phyloP scores from a whole-genome alignment of 1,284 basidiomycete genomes.

The Mycena sp. region DNA sequence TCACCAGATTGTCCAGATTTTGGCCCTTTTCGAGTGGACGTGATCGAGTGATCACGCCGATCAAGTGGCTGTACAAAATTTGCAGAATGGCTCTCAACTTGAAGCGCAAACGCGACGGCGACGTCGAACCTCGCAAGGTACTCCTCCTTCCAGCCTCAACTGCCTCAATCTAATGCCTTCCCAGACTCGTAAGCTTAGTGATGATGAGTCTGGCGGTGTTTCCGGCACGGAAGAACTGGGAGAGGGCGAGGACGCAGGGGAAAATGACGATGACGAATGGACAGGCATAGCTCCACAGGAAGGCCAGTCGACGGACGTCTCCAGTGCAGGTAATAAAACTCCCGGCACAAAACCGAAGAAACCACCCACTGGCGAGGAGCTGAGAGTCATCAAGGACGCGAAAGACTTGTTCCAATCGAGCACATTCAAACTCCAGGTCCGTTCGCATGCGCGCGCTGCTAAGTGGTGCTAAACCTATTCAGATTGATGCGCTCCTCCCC shows the following conservation, averaged over 20 bases:
- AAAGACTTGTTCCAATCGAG: slow-evolving; percentile 84
- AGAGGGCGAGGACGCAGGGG: slow-evolving; percentile 4
- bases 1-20: no score
- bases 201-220: slow-evolving; percentile 14
- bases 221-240: slow-evolving; percentile 13
- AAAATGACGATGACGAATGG: slow-evolving; percentile 24
- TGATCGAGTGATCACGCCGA: no score
- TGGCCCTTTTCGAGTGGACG: no score
- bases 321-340: not conserved
- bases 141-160: no score
- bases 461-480: slow-evolving; percentile 9
- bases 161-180: not conserved
- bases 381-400: slow-evolving; percentile 81
- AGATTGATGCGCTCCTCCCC: slow-evolving; percentile 86
- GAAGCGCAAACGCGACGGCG: slow-evolving; percentile 42
- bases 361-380: slow-evolving; percentile 76
- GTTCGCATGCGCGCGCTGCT: not conserved
- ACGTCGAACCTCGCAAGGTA: slow-evolving; percentile 30
- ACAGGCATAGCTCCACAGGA: slow-evolving; percentile 29
- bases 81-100: slow-evolving; percentile 22
- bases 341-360: slow-evolving; percentile 45
- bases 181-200: slow-evolving; percentile 21
- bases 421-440: slow-evolving; percentile 89
- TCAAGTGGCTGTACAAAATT: slow-evolving; percentile 11
- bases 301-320: not conserved